Evolutionary conservation across 768 basidiomycete species (phyloP).

Genomic region (Amanita inopinata): DNA sequence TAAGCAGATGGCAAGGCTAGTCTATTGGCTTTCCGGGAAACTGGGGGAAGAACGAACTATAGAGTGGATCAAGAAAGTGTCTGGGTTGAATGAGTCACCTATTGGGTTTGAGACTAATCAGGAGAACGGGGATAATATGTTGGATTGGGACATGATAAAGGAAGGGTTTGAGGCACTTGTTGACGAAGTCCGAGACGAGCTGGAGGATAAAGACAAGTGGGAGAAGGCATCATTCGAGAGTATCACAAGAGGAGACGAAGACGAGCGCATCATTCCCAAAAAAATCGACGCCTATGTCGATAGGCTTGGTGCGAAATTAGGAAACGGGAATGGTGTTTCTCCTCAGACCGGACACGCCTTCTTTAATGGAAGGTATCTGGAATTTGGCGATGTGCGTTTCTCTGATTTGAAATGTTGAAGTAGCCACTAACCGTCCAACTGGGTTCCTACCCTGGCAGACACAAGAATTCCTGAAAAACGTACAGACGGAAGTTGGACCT

Average conservation of each 20-base stretch:
- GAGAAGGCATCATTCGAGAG: constrained; percentile 14
- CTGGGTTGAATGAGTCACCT: constrained; percentile 20
- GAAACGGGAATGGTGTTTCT: neutral
- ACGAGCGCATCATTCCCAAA: constrained; percentile 19
- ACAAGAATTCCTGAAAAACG: constrained; percentile 54
- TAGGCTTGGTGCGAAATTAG: constrained; percentile 47
- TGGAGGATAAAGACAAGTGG: constrained; percentile 21
- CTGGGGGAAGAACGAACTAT: constrained; percentile 58
- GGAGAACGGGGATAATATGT: neutral
- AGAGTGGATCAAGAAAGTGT: constrained; percentile 47
- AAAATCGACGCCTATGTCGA: constrained; percentile 43
- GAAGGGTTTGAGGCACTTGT: constrained; percentile 19
- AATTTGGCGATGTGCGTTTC: constrained; percentile 53
- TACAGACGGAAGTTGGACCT: constrained; percentile 48
- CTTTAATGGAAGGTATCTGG: constrained; percentile 78
- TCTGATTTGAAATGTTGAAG: neutral
- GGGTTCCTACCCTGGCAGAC: constrained; percentile 1
- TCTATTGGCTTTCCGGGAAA: constrained; percentile 55
- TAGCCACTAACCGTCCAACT: too few relatives aligned
- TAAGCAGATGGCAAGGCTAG: constrained; percentile 59
- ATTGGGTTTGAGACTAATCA: neutral
- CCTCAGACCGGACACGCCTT: constrained; percentile 58
- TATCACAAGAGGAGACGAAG: constrained; percentile 13
- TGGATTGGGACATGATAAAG: constrained; percentile 1
- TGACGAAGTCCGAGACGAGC: constrained; percentile 25